Evolutionary conservation across 2,329 filamentous ascomycete genomes (phyloP).

Genomic region (Pseudopithomyces chartarum): DNA sequence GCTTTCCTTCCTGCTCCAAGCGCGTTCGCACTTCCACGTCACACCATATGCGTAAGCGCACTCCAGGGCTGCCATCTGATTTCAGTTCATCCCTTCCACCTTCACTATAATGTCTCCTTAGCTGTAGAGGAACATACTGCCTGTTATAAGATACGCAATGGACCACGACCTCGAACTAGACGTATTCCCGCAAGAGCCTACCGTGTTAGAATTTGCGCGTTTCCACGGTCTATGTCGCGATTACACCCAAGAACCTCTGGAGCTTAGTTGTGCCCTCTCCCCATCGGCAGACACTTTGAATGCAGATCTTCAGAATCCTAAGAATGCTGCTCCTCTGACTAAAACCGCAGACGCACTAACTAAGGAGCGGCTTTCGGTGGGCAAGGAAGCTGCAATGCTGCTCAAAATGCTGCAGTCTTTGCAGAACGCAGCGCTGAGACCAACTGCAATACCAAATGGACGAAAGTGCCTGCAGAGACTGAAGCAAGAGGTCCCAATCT

Average conservation of each 20-base stretch:
- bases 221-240: conserved; percentile 50
- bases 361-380: conserved; percentile 35
- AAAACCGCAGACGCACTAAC: conserved; percentile 20
- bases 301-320: conserved; percentile 26
- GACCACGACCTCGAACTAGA: conserved; percentile 27
- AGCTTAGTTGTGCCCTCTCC: conserved; percentile 14
- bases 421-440: neutral
- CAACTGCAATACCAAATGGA: conserved; percentile 8
- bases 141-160: conserved; percentile 11
- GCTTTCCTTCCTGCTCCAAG: neutral
- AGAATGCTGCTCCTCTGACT: conserved; percentile 14
- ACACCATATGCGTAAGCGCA: too few species aligned
- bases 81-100: neutral
- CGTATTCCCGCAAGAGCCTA: conserved; percentile 32
- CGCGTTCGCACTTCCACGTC: neutral
- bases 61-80: neutral
- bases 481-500: conserved; percentile 54
- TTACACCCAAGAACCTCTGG: conserved; percentile 38
- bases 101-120: neutral
- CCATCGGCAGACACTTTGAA: conserved; percentile 16
- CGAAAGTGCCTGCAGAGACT: conserved; percentile 28
- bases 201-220: conserved; percentile 54
- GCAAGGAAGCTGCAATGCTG: conserved; percentile 33
- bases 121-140: neutral
- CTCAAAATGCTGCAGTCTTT: conserved; percentile 26